phyloP scores from a whole-genome alignment of 768 basidiomycete genomes.

The Podaxis carcinomalis region DNA sequence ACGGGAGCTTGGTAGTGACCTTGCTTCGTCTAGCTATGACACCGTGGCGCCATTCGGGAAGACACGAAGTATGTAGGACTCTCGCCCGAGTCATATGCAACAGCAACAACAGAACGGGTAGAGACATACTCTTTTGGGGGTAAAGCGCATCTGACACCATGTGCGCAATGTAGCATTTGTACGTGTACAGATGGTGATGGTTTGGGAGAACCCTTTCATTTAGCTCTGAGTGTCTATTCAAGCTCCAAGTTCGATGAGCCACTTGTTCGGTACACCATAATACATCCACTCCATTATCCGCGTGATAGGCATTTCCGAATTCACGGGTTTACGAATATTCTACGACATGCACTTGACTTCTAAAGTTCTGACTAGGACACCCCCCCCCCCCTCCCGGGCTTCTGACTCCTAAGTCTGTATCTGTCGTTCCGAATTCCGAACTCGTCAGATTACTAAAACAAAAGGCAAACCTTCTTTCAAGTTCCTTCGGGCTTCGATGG shows the following conservation, averaged over 20 bases:
- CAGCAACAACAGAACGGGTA: neutral
- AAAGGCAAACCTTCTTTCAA: neutral
- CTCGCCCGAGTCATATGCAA: neutral
- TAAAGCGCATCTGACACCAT: neutral
- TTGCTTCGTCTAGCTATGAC: neutral
- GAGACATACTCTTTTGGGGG: neutral
- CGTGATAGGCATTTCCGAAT: neutral
- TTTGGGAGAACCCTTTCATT: neutral
- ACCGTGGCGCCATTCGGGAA: neutral
- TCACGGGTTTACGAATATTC: neutral
- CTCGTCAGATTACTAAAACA: slow-evolving; percentile 3
- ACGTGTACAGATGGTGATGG: neutral
- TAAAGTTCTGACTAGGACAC: neutral
- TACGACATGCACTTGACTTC: neutral
- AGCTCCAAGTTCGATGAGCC: neutral
- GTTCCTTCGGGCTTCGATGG: neutral
- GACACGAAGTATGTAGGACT: neutral
- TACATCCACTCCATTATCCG: neutral
- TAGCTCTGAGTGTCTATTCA: neutral
- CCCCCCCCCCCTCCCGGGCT: neutral
- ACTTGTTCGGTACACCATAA: neutral
- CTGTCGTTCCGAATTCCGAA: neutral
- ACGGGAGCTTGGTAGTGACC: neutral
- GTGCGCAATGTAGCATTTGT: slow-evolving; percentile 2
- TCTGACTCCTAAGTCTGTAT: slow-evolving; percentile 3